Evolutionary conservation across 2,329 filamentous ascomycete species (phyloP).

Genomic region (Didymella keratinophila): DNA sequence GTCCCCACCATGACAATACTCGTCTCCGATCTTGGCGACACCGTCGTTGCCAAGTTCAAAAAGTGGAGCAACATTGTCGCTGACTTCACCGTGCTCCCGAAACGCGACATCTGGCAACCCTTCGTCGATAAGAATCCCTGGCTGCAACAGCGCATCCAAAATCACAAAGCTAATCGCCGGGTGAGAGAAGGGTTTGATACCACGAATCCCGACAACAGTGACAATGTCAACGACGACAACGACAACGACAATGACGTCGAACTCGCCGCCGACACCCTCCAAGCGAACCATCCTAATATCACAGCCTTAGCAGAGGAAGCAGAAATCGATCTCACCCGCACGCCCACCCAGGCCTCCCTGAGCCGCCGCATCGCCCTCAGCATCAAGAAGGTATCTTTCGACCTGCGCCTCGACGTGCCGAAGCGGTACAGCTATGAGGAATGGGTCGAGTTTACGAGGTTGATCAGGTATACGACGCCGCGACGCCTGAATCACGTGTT

Average conservation of each 20-base stretch:
- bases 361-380: conserved; percentile 70
- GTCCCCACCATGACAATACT: conserved; percentile 89
- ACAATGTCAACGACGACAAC: background rate
- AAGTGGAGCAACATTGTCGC: conserved; percentile 67
- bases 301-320: conserved; percentile 24
- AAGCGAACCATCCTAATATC: conserved; percentile 20
- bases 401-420: conserved; percentile 65
- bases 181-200: conserved; percentile 58
- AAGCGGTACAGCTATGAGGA: conserved; percentile 81
- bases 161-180: conserved; percentile 49
- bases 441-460: conserved; percentile 82
- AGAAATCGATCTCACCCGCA: conserved; percentile 11
- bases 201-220: conserved; percentile 39
- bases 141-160: conserved; percentile 48
- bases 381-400: conserved; percentile 71
- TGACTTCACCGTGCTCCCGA: conserved; percentile 72
- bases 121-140: conserved; percentile 60
- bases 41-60: conserved; percentile 73
- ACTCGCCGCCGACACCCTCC: conserved; percentile 20
- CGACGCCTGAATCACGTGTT: conserved; percentile 23
- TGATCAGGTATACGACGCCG: conserved; percentile 67
- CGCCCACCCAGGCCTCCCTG: conserved; percentile 60
- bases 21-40: conserved; percentile 69
- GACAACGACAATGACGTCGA: conserved; percentile 1
- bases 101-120: conserved; percentile 62